These are phyloP conservation scores for Cyclanthera cordifolia DNA, from an alignment of 306 rosid genomes.

Conservation along the genomic window DNA sequence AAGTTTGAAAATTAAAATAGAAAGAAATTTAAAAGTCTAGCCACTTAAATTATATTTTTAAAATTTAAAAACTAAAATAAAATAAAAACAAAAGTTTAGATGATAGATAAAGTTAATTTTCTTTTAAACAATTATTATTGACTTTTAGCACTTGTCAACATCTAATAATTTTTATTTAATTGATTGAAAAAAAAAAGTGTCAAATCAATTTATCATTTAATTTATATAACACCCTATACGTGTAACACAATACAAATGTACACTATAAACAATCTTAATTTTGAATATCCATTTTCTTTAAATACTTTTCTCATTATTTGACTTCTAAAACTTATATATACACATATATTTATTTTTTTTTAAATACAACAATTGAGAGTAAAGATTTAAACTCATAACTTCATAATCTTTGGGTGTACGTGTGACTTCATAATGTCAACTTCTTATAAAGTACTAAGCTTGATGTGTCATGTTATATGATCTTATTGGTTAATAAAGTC, in stretches of 20 bases:
- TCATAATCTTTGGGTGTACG: no score
- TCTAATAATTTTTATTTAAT: not conserved
- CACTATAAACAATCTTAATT: not conserved
- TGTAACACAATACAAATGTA: not conserved
- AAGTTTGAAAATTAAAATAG: no score
- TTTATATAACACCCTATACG: not conserved
- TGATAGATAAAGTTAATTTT: not conserved
- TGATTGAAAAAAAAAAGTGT: not conserved
- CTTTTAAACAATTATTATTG: not conserved
- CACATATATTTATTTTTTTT: not conserved
- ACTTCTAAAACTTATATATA: no score
- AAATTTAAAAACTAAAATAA: no score
- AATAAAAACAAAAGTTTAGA: no score
- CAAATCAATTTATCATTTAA: not conserved
- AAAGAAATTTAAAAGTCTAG: no score
- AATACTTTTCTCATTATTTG: not conserved
- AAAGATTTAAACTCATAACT: no score
- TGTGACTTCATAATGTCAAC: not conserved
- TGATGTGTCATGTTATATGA: not conserved
- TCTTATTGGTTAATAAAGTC: constrained; percentile 4
- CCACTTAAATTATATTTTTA: no score
- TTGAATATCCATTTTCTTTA: not conserved
- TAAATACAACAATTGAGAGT: no score
- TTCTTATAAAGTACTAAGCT: not conserved
- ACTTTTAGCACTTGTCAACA: not conserved